Conservation (phyloP, 192 early-diverging fungal species). For the Mortierella antarctica region DNA sequence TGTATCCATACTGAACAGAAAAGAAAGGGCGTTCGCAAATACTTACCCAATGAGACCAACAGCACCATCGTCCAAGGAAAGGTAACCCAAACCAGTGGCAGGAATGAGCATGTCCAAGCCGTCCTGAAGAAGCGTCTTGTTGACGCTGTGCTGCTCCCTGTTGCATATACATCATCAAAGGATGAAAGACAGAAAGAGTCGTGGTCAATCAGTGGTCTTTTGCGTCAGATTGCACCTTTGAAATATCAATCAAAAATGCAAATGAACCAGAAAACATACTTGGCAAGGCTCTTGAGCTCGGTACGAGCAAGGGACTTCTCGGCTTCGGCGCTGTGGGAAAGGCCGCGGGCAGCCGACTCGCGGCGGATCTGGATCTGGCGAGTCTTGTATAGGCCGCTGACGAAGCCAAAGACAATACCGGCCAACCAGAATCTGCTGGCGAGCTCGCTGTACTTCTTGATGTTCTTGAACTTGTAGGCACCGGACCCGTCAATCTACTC, state of each 20-base stretch:
- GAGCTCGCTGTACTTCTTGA: slow-evolving; percentile 68
- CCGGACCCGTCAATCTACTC: slow-evolving; percentile 67
- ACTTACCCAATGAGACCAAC: slow-evolving; percentile 76
- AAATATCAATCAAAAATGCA: neutral
- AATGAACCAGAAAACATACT: slow-evolving; percentile 40
- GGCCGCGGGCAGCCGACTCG: slow-evolving; percentile 46
- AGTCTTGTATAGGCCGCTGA: slow-evolving; percentile 75
- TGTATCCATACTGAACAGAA: neutral
- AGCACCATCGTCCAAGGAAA: slow-evolving; percentile 72
- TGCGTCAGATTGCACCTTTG: neutral
- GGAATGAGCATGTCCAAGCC: slow-evolving; percentile 78
- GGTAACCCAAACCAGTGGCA: slow-evolving; percentile 70
- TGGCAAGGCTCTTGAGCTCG: slow-evolving; percentile 54
- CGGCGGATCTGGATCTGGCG: slow-evolving; percentile 61
- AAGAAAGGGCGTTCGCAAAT: neutral
- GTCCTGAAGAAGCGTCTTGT: slow-evolving; percentile 71
- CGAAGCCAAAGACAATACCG: slow-evolving; percentile 70
- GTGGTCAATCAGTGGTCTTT: neutral
- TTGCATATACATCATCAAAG: neutral
- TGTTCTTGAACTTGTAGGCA: slow-evolving; percentile 69
- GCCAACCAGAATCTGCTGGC: slow-evolving; percentile 76
- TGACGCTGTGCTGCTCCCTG: slow-evolving; percentile 67
- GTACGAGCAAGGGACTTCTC: slow-evolving; percentile 54
- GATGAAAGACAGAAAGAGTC: slow-evolving; percentile 11
- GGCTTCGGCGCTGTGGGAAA: slow-evolving; percentile 28